Base-by-base conservation (phyloP, 768 basidiomycete species). In the Exidia glandulosa region DNA sequence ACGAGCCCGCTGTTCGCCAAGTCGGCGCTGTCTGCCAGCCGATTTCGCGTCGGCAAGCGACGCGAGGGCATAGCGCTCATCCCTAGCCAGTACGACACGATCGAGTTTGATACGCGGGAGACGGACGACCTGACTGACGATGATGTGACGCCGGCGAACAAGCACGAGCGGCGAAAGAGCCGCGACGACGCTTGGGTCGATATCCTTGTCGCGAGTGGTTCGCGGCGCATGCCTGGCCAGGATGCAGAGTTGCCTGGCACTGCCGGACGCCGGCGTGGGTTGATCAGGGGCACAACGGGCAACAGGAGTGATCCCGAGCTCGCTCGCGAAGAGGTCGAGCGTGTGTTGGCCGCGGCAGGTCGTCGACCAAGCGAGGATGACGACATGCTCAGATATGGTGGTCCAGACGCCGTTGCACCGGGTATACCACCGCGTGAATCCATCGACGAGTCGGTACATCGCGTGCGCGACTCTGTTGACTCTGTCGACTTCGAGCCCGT, bases 101-200 rank as follows among this genome's bases (percentile, higher is more conserved):
- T 92, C 56, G 89, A 92, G 58, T 93, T 93, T 73, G 85, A 89
- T 74, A 90, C 88, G 32, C 78, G 89, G 61, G 65, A 65, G 23
- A 64, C 62, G 30, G 41, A 34, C 31, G 63, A 64, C 54, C 59
- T 19, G 79, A 76, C 61, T 68, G 13, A 62, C 66, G 45, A 74
- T 80, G 71, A 75, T 76, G 66, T 70, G 77, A 23, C 67, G 73
- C 37, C 71, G 70, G 25, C 60, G 78, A 56, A 71, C 78, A 36
- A 76, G 78, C 37, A 71, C 34, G 41, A 37, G 32, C 60, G 73
- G 72, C 74, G 66, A 72, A 71, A 68, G 64, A 76, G 77, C 23
- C 75, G 71, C 64, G 85, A 88, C 57, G 90, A 92, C 66, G 88
- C 88, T 3, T 91, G 90, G 89, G 88, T 92, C 45, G 90, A 92